phyloP scores from a whole-genome alignment of 2,329 filamentous ascomycete species.

The Aaosphaeria arxii region DNA sequence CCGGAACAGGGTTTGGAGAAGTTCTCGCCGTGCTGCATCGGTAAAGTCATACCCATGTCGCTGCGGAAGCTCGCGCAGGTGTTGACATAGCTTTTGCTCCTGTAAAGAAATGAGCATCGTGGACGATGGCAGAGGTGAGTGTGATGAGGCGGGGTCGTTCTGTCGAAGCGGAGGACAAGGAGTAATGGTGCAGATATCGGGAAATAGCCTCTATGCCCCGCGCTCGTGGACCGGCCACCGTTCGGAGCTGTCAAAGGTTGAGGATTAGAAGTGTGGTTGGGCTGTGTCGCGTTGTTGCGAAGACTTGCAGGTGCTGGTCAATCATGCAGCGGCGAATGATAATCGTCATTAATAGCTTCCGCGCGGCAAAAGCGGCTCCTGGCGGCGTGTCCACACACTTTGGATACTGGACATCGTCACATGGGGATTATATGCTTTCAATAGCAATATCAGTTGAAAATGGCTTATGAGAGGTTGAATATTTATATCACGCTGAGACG shows the following conservation, averaged over 20 bases:
- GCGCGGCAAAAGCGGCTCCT: not conserved
- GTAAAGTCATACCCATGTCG: constrained; percentile 74
- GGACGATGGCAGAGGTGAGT: constrained; percentile 5
- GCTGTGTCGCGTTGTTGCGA: no score
- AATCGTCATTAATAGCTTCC: not conserved
- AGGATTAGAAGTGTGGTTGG: constrained; percentile 1
- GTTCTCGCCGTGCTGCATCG: constrained; percentile 65
- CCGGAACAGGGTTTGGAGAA: constrained; percentile 79
- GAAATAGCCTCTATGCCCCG: not conserved
- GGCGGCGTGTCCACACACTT: no score
- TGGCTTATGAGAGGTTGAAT: no score
- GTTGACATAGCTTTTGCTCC: constrained; percentile 80
- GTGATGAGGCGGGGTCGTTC: constrained; percentile 8
- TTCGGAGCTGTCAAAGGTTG: not conserved
- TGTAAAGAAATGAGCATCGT: constrained; percentile 49
- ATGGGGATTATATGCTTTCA: no score
- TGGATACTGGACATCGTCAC: no score
- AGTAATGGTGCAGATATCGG: constrained; percentile 2
- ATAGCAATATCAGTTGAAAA: no score
- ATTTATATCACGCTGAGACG: no score
- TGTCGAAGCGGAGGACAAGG: constrained; percentile 1
- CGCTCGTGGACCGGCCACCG: constrained; percentile 16
- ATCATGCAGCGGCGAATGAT: not conserved
- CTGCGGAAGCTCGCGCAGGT: constrained; percentile 74
- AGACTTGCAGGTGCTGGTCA: not conserved